Percentiles rank a stretch among this genome's conserved stretches.
Evolutionary conservation across 805 yeast genomes (phyloP).

Genomic region (Ogataea chonburiensis): DNA sequence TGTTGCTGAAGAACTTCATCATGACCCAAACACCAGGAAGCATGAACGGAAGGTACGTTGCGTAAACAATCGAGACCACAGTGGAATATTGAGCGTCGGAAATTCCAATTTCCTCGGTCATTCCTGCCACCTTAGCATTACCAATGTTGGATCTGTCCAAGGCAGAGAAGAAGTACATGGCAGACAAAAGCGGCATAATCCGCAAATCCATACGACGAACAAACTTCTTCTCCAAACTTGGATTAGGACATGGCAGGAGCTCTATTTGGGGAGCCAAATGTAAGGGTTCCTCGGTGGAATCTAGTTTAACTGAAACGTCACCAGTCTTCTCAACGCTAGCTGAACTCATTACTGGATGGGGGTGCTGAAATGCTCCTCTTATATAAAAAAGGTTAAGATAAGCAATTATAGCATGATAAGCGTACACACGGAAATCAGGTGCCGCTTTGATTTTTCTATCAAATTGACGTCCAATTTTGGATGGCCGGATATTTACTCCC

Average conservation of each 20-base stretch:
- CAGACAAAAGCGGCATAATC: conserved; percentile 42
- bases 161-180: conserved; percentile 41
- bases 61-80: conserved; percentile 40
- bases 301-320: background rate
- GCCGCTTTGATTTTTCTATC: too few species aligned
- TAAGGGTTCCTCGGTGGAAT: background rate
- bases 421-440: too few species aligned
- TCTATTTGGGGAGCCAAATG: too few species aligned
- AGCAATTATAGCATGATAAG: too few species aligned
- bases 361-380: too few species aligned
- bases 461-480: too few species aligned
- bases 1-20: conserved; percentile 40
- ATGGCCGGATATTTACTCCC: too few species aligned
- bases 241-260: conserved; percentile 14
- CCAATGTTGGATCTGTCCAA: conserved; percentile 47
- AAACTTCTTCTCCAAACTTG: conserved; percentile 33
- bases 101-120: conserved; percentile 40
- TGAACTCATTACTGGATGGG: background rate
- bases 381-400: too few species aligned
- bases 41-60: conserved; percentile 44
- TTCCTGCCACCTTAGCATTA: conserved; percentile 43
- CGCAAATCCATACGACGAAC: conserved; percentile 42
- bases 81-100: conserved; percentile 41
- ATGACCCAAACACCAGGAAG: conserved; percentile 40
- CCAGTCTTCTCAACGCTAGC: background rate